Base-by-base conservation (phyloP, 2,329 filamentous ascomycete species). In the Penicillium psychrosexuale region DNA sequence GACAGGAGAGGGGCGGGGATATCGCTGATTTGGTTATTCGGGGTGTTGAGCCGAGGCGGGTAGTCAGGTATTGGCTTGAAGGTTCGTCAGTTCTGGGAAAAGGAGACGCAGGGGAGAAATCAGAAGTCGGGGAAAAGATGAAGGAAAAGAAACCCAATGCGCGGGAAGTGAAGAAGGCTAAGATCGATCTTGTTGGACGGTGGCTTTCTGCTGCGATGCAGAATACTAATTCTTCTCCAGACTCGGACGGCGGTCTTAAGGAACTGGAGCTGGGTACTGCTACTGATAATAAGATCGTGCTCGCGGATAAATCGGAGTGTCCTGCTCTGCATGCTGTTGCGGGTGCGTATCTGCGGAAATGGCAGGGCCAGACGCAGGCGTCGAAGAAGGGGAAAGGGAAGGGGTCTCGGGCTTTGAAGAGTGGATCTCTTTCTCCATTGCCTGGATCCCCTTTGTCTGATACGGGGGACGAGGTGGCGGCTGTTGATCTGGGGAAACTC, bases 181-280 rank as follows among this genome's bases (percentile, higher is more conserved):
- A 90, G 69, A 85, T 91, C 51, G 78, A 82, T 44, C 67, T 90
- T 17, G 78, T 89, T 8, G 77, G 74, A 11, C 65, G 67, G n/a
- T 85, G 82, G 84, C 64, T 87, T 34, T 44, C 52, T 44, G 19
- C 52, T 45, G 39, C 47, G 9, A 17, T 46, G 19, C 19, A 33
- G 15, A 36, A n/a, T n/a, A n/a, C 33, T 2, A 44, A 43, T 48
- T 34, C 45, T 6, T 59, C 58, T 43, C 43, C 49, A 2, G 27
- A 45, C 5, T 27, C 19, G 31, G 12, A 38, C 2, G 27, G 2
- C 0, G 7, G 8, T 5, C 8, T 11, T 8, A 12, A 13, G 15
- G 6, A 22, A n/a, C 8, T 36, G 7, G 8, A 34, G n/a, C 19
- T 24, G 1, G 44, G 59, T 34, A 61, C 48, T 36, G 46, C 5